These are phyloP conservation scores for Scedosporium apiospermum DNA, from an alignment of 2,329 filamentous ascomycete species.

Conservation along the genomic window DNA sequence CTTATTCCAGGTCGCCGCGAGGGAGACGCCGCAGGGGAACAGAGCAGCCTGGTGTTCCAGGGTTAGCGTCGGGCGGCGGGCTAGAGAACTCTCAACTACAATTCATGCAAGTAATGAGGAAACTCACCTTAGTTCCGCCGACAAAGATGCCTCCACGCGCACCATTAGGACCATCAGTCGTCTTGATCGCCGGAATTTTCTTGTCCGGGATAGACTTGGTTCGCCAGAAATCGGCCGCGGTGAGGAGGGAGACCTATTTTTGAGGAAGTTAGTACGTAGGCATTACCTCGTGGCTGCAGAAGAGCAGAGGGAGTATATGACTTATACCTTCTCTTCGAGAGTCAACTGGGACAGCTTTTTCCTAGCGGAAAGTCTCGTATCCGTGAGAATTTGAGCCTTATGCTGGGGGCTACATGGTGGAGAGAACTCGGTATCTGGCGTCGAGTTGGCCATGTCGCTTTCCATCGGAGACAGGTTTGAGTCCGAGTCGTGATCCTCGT, in stretches of 20 bases:
- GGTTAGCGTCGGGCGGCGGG: neutral
- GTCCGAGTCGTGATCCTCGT: constrained; percentile 4
- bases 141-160: constrained; percentile 61
- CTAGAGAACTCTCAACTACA: neutral
- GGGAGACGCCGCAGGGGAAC: constrained; percentile 69
- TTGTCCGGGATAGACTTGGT: constrained; percentile 54
- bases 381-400: constrained; percentile 22
- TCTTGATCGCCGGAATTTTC: constrained; percentile 55
- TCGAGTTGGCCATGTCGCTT: constrained; percentile 23
- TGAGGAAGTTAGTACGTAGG: neutral
- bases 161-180: constrained; percentile 62
- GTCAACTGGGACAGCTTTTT: constrained; percentile 43
- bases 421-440: constrained; percentile 41
- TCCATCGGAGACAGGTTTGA: constrained; percentile 1
- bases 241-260: constrained; percentile 44
- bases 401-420: constrained; percentile 32
- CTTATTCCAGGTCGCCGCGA: constrained; percentile 72
- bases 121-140: constrained; percentile 49
- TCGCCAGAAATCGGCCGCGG: constrained; percentile 61
- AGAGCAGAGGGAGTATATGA: neutral
- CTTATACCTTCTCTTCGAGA: constrained; percentile 46
- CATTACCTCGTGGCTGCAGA: neutral
- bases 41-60: constrained; percentile 50
- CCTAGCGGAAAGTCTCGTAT: constrained; percentile 30
- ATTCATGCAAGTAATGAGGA: neutral